A percentile compares a stretch with the other conserved stretches of the same genome.
Conservation (phyloP, 208 protist genomes). For the Histomonas meleagridis region DNA sequence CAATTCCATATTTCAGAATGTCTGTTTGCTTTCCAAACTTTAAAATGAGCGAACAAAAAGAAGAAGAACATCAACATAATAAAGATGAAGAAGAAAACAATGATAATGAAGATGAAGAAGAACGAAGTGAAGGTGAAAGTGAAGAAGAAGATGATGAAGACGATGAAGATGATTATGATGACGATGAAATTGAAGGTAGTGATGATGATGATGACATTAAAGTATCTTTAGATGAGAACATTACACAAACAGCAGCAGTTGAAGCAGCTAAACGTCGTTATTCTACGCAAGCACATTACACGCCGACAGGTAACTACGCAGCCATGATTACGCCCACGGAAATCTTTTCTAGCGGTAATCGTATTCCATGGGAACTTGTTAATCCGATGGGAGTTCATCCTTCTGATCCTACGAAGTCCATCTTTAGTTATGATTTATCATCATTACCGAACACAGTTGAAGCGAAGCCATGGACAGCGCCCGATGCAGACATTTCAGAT, state of each 20-base stretch:
- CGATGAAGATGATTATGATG: neutral
- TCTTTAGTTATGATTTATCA: slow-evolving; percentile 8
- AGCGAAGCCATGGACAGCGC: slow-evolving; percentile 41
- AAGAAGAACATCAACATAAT: no score
- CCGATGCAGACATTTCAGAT: slow-evolving; percentile 43
- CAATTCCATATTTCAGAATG: no score
- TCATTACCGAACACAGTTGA: slow-evolving; percentile 4
- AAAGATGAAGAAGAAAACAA: no score
- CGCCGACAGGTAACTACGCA: neutral
- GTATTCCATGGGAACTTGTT: slow-evolving; percentile 34
- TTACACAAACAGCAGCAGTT: neutral
- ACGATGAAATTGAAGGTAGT: neutral
- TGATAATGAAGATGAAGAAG: no score
- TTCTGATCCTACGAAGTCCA: neutral
- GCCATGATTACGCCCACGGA: neutral
- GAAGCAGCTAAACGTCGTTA: neutral
- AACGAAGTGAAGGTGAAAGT: neutral
- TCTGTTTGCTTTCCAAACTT: no score
- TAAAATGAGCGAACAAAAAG: no score
- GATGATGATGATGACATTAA: neutral
- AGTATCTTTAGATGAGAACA: neutral
- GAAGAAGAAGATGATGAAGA: neutral
- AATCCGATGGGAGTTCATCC: slow-evolving; percentile 10
- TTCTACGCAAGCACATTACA: neutral
- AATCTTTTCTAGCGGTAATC: neutral